Evolutionary conservation across 2,329 filamentous ascomycete genomes (phyloP), one percentile per base, ranked within the genome.

Genomic region (Aspergillus caelatus): DNA sequence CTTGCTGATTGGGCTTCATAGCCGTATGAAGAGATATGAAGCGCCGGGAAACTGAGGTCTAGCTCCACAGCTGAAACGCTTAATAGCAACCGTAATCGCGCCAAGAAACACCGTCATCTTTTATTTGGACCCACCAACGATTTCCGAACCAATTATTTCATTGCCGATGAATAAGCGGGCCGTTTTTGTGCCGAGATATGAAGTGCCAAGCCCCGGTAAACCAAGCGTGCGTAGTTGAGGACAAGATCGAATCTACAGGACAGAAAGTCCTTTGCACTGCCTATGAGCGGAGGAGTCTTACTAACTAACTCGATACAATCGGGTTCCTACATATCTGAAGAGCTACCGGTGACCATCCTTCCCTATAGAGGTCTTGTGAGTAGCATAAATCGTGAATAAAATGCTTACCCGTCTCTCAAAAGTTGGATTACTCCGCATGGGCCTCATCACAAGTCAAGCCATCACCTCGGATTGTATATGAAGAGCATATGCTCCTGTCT

Each of bases 101-200:
- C 39, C 39, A 41, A 41, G 39, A 41, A n/a, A 41, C 16, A 19
- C 39, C 19, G 19, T 8, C 39, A 3, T 41, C 39, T n/a, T 19
- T 9, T 9, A 41, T 9, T 19, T 41, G 39, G 39, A 41, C 39
- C 39, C 39, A 1, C 36, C 6, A 19, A 1, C 1, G 4, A 6
- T 1, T 6, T 52, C 28, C 26, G 23, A 26, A 46, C 43, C n/a
- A 46, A 46, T 46, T 2, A 7, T 3, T 8, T 9, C 26, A 10
- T 8, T 14, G 26, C 48, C 26, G 48, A 26, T 52, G 48, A 52
- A 52, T 52, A 52, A 52, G 48, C 48, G 48, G 26, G 48, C 48
- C 48, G 48, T n/a, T 52, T 52, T 26, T 32, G 21, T 7, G 0
- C 48, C 48, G 48, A 52, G 48, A 10, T 6, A 7, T 16, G 9